Evolutionary conservation across 306 rosid genomes (phyloP), one percentile per base, ranked within the genome.

Genomic region (Trifolium subterraneum): DNA sequence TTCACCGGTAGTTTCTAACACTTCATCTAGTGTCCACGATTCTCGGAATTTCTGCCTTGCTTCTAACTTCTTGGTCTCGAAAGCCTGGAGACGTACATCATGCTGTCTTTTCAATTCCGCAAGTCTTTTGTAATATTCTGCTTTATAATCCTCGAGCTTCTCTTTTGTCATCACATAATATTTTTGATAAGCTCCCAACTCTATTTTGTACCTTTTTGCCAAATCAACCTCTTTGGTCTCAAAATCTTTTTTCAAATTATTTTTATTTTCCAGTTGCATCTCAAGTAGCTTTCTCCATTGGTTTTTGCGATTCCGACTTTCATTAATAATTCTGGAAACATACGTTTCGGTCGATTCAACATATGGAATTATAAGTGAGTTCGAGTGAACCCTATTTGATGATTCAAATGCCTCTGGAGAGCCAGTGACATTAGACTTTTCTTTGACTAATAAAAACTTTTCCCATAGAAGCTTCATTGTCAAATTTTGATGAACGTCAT

Each of bases 401-500:
- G 41, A 38, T 78, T 85, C 75, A n/a, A 79, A 76, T 63, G 71
- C 74, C 42, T 77, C 74, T 64, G 88, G 65, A 74, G 76, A 70
- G 44, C 64, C 78, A 39, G 66, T 39, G 61, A 64, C 60, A 64
- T 79, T 64, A 66, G 19, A 73, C 18, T 56, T 61, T 66, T 83
- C 76, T 20, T 73, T 55, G 55, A 77, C 83, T 71, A 65, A 79
- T 58, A 71, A 69, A 82, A 89, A 86, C 10, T 51, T 69, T 72
- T 52, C 81, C 84, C 73, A 87, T 68, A 93, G 82, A 79, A 85
- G 81, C 68, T 54, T 88, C 85, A 79, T 78, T 84, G n/a, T n/a
- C n/a, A n/a, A n/a, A 62, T 87, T 83, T 50, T 62, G 71, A 29
- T 88, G 82, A 16, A 82, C 87, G 67, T 84, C 84, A 6, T 80